Base-by-base conservation (phyloP, 202 grass and related monocot species). In the Setaria italica region DNA sequence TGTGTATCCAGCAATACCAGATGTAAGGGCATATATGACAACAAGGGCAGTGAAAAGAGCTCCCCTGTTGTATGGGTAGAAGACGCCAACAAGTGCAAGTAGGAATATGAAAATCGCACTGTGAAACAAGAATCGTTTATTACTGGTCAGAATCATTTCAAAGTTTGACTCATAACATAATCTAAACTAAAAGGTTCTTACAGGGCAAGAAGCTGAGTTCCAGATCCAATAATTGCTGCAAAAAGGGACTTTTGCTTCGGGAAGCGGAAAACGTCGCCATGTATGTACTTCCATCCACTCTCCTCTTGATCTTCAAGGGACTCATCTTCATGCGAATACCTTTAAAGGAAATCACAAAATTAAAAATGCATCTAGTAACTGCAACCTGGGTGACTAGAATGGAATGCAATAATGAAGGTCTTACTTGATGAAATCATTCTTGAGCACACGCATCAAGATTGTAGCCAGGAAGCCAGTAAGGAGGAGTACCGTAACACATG, bases 391-490 rank as follows among this genome's bases (percentile, higher is more conserved):
- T 15, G 20, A 83, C 42, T n/a, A 66, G n/a, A 83, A 81, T 63
- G 46, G 17, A 78, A 74, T 43, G 45, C 11, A 46, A 48, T 42
- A 74, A 46, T 81, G 37, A 74, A 69, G 42, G 66, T 62, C 92
- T 95, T 89, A 97, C 95, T 95, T 95, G 68, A 95, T 82, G 59
- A 95, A 95, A 82, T 97, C 95, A 2, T 97, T 97, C 91, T 93
- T 97, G 48, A 97, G 92, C 56, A 93, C 92, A 35, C 95, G 92
- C 95, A 97, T 93, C 57, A 97, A 86, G 76, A 97, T 97, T 68
- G 92, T 97, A 45, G 95, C 95, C 43, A 97, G 77, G 55, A 97
- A 97, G 35, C 95, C 95, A 46, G 92, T 97, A 47, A 97, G 70
- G 58, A 97, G 92, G 66, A 97, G 89, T 15, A 97, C 95, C 0